Conservation (phyloP, 495 filamentous ascomycete genomes). For the Xylaria telfairii region DNA sequence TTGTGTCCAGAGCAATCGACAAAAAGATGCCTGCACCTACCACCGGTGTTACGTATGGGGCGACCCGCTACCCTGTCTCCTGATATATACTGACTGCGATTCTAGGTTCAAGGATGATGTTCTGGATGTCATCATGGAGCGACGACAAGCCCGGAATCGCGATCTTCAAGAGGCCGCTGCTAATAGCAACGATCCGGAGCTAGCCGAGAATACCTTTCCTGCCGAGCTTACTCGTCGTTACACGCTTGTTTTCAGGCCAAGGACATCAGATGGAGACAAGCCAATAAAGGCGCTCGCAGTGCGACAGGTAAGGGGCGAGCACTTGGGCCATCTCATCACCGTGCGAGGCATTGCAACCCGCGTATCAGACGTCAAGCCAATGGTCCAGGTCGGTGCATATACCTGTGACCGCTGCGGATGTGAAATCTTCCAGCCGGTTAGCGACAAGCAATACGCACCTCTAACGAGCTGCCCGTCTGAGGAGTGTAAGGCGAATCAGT, state of each 20-base stretch:
- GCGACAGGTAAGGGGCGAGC: slow-evolving; percentile 87
- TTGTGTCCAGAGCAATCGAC: slow-evolving; percentile 87
- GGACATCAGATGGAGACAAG: slow-evolving; percentile 71
- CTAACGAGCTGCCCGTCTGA: slow-evolving; percentile 82
- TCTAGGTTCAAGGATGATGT: slow-evolving; percentile 93
- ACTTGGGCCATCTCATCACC: slow-evolving; percentile 91
- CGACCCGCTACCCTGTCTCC: slow-evolving; percentile 9
- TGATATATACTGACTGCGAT: background rate
- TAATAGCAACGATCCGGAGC: slow-evolving; percentile 65
- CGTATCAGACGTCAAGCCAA: slow-evolving; percentile 96
- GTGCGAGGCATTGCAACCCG: slow-evolving; percentile 93
- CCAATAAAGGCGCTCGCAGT: slow-evolving; percentile 89
- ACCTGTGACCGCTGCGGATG: slow-evolving; percentile 95
- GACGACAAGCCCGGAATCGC: slow-evolving; percentile 85
- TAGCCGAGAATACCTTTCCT: slow-evolving; percentile 75
- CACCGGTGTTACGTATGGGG: slow-evolving; percentile 73
- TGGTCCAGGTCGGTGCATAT: slow-evolving; percentile 96
- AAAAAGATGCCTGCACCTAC: slow-evolving; percentile 81
- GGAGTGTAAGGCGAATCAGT: slow-evolving; percentile 88
- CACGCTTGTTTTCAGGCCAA: slow-evolving; percentile 92
- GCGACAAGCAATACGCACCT: slow-evolving; percentile 86
- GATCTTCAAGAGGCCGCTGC: slow-evolving; percentile 71
- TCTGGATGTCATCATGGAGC: slow-evolving; percentile 92
- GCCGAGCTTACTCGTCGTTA: slow-evolving; percentile 92
- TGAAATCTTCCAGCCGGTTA: slow-evolving; percentile 97